Evolutionary conservation across 257 asterid genomes (phyloP).

Genomic region (Gardenia jasminoides): DNA sequence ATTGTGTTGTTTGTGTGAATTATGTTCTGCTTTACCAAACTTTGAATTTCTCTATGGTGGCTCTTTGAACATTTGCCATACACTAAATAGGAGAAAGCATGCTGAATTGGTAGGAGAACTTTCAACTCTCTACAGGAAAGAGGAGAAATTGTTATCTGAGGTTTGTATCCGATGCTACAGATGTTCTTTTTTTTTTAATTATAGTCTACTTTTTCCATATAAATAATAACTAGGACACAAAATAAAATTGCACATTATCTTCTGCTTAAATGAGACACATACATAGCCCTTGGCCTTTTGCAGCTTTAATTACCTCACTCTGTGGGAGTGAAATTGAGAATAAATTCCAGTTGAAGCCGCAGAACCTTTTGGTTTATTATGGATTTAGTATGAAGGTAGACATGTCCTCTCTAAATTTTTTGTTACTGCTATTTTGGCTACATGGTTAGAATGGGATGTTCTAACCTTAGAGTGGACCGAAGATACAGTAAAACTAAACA

Average conservation of each 20-base stretch:
- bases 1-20: background rate
- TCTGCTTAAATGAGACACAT: constrained; percentile 2
- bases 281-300: background rate
- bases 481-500: background rate
- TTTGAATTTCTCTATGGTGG: background rate
- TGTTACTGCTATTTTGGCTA: background rate
- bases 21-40: background rate
- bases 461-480: background rate
- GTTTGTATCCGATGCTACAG: constrained; percentile 41
- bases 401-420: background rate
- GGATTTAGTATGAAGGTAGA: background rate
- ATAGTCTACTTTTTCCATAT: background rate
- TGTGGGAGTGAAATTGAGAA: background rate
- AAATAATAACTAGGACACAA: background rate
- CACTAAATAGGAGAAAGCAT: constrained; percentile 85
- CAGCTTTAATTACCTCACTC: background rate
- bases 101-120: constrained; percentile 94
- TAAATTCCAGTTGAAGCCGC: background rate
- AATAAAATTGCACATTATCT: background rate
- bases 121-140: constrained; percentile 75
- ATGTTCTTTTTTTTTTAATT: constrained; percentile 3
- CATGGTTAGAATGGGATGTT: background rate
- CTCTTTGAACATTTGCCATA: constrained; percentile 8
- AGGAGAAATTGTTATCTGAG: constrained; percentile 89
- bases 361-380: background rate